Conservation (phyloP, 495 filamentous ascomycete species). For the Penicillium soppii region DNA sequence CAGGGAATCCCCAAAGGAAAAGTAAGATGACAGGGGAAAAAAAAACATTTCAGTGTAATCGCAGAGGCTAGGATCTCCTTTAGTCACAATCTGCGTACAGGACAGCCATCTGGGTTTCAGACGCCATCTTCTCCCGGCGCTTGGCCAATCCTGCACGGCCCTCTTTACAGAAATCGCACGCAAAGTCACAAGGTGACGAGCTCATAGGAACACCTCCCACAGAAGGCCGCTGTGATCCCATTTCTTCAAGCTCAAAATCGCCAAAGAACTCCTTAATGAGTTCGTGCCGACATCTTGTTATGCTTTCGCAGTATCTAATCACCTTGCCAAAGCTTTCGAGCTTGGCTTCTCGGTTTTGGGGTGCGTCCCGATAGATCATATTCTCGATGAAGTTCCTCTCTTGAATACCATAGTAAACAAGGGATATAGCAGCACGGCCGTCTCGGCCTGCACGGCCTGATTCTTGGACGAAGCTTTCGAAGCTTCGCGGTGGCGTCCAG, state of each 20-base stretch:
- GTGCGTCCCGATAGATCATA: slow-evolving; percentile 36
- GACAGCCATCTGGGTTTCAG: slow-evolving; percentile 11
- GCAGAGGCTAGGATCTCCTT: background rate
- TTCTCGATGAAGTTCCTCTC: slow-evolving; percentile 75
- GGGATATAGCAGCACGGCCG: slow-evolving; percentile 78
- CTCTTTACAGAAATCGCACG: slow-evolving; percentile 91
- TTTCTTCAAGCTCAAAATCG: slow-evolving; percentile 51
- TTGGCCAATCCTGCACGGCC: slow-evolving; percentile 54
- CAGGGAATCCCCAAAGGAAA: background rate
- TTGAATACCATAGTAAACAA: slow-evolving; percentile 84
- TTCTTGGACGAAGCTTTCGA: slow-evolving; percentile 96
- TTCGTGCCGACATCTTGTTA: slow-evolving; percentile 68
- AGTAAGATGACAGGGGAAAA: background rate
- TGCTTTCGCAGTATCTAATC: slow-evolving; percentile 78
- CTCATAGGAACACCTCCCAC: background rate
- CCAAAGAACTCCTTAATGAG: slow-evolving; percentile 81
- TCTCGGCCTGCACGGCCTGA: slow-evolving; percentile 89
- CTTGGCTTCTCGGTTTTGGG: slow-evolving; percentile 40
- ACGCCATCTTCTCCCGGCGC: slow-evolving; percentile 51
- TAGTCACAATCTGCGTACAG: slow-evolving; percentile 6
- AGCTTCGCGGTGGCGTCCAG: slow-evolving; percentile 87
- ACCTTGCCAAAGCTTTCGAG: slow-evolving; percentile 55
- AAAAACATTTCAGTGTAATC: background rate
- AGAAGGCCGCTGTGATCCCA: slow-evolving; percentile 37
- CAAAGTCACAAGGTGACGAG: slow-evolving; percentile 66